Evolutionary conservation across 176 grass and related monocot genomes (phyloP), one percentile per base, ranked within the genome.

Genomic region (Cenchrus fungigraminus): DNA sequence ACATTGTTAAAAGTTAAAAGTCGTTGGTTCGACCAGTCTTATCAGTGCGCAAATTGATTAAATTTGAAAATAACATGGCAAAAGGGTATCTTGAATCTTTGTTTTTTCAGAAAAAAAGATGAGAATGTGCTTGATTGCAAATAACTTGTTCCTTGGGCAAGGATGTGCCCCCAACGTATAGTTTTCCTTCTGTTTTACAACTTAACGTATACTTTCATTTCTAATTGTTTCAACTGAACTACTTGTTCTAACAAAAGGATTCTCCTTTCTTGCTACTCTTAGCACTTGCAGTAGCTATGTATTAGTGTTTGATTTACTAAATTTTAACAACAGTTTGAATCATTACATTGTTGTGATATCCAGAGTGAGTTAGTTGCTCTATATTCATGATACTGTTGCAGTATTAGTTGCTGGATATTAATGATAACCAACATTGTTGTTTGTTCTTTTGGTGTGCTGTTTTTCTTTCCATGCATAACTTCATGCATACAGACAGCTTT

Each of bases 11-110:
- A 62, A 50, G 2, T 61, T 11, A 71, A 81, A 63, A 50, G 1
- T 60, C 9, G 44, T 74, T 83, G 63, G 52, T 31, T 61, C 51
- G 29, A 64, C 37, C 57, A 25, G 9, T 76, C 55, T 32, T 50
- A 6, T 52, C 68, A 45, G 6, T 71, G 71, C 65, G 28, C 16
- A 51, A 46, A 61, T 42, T 32, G 43, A 85, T 86, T n/a, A 72
- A 32, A 43, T 11, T 5, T 44, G 1, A 77, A 78, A 72, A 15
- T 14, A 20, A 59, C 47, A 63, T 55, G 13, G 43, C 45, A 52
- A 50, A 43, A 42, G 25, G 9, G 19, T 53, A n/a, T 37, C 44
- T 6, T 9, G 19, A 77, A 68, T 9, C 32, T 1, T 62, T 77
- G 43, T 28, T 82, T 69, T 82, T 19, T 63, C 9, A 10, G 1